phyloP scores from a whole-genome alignment of 352 stramenopile genomes.

The Bremia lactucae region DNA sequence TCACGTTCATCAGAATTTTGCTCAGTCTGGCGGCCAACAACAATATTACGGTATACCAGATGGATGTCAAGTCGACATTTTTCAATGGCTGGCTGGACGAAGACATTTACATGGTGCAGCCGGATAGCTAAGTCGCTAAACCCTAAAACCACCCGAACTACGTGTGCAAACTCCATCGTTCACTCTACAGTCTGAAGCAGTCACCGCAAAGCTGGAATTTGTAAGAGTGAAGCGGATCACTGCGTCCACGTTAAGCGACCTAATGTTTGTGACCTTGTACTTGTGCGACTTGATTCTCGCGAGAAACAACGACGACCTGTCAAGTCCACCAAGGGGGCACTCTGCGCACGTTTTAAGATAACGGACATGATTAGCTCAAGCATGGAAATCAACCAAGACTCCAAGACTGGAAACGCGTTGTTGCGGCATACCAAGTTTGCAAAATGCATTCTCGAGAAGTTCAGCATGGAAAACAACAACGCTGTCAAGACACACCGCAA shows the following conservation, averaged over 20 bases:
- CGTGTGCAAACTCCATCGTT: background rate
- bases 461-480: background rate
- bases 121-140: no score
- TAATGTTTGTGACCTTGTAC: background rate
- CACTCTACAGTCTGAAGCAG: background rate
- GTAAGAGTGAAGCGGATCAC: conserved; percentile 1
- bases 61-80: no score
- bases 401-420: background rate
- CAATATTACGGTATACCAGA: no score
- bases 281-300: background rate
- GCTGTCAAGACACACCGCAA: background rate
- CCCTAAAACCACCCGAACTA: background rate
- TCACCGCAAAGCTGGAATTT: background rate
- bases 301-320: background rate
- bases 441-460: background rate
- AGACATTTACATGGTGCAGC: no score
- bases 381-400: background rate
- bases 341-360: background rate
- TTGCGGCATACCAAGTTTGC: background rate
- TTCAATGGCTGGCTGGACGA: no score
- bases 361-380: background rate
- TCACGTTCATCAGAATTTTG: no score
- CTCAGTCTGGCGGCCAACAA: no score
- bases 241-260: background rate
- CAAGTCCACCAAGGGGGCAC: background rate